These are phyloP conservation scores for Amphibolis antarctica DNA, from an alignment of 106 monocot species.

Conservation along the genomic window DNA sequence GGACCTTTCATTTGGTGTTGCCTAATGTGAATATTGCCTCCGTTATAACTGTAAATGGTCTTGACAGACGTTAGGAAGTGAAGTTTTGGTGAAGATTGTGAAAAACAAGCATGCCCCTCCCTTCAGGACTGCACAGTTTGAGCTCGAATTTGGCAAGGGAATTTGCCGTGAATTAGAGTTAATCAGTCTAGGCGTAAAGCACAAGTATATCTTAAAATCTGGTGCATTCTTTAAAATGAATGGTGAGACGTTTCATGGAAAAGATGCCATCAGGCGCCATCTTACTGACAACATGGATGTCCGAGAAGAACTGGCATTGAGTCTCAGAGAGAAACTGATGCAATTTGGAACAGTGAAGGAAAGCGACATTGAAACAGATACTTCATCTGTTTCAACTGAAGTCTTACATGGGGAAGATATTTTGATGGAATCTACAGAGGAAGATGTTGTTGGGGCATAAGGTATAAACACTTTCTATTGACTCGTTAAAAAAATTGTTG, in stretches of 20 bases:
- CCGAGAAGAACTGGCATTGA: conserved; percentile 37
- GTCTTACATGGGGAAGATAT: background rate
- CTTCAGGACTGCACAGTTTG: conserved; percentile 77
- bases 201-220: conserved; percentile 49
- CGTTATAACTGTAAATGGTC: background rate
- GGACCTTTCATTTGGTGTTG: background rate
- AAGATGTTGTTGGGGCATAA: too few species aligned
- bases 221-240: conserved; percentile 42
- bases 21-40: background rate
- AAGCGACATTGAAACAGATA: conserved; percentile 1
- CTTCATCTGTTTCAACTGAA: background rate
- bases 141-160: conserved; percentile 85
- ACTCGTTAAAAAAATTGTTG: too few species aligned
- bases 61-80: conserved; percentile 64
- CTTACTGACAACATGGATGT: conserved; percentile 37
- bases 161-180: conserved; percentile 69
- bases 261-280: conserved; percentile 54
- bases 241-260: conserved; percentile 55
- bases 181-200: conserved; percentile 48
- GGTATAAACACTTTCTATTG: too few species aligned
- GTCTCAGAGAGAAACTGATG: conserved; percentile 44
- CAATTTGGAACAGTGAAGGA: conserved; percentile 7
- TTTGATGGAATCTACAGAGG: too few species aligned
- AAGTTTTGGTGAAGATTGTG: conserved; percentile 87
- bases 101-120: conserved; percentile 99